phyloP scores from a whole-genome alignment of 2,329 filamentous ascomycete genomes.

The Calonectria leucothoes region DNA sequence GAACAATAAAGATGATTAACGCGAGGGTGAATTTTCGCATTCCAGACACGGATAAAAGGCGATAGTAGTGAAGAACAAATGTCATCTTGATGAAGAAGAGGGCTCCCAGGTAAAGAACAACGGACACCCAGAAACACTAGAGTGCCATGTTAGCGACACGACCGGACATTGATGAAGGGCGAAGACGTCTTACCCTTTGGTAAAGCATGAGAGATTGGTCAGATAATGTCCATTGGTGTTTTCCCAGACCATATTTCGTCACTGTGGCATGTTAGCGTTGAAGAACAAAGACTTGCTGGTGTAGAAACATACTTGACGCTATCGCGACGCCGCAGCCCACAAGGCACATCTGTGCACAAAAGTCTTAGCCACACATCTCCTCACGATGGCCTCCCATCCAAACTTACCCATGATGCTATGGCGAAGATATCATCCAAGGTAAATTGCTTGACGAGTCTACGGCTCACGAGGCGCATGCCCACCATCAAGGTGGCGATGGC shows the following conservation, averaged over 20 bases:
- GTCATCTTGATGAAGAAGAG: slow-evolving; percentile 26
- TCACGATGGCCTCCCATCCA: neutral
- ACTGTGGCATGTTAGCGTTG: slow-evolving; percentile 20
- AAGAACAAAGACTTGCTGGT: accelerated
- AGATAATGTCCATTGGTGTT: slow-evolving; percentile 12
- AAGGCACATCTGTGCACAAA: slow-evolving; percentile 18
- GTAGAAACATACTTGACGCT: slow-evolving; percentile 17
- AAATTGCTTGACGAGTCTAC: neutral
- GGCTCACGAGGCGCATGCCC: slow-evolving; percentile 24
- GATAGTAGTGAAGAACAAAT: slow-evolving; percentile 32
- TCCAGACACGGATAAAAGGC: slow-evolving; percentile 21
- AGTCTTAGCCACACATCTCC: neutral
- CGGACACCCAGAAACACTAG: slow-evolving; percentile 26
- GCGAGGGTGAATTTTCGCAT: slow-evolving; percentile 16
- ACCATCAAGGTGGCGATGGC: slow-evolving; percentile 13
- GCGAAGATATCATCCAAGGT: slow-evolving; percentile 29
- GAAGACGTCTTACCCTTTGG: slow-evolving; percentile 7
- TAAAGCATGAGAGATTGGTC: neutral
- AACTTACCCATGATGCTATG: slow-evolving; percentile 15
- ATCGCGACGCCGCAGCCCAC: slow-evolving; percentile 20
- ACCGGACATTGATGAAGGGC: accelerated
- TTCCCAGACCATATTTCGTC: slow-evolving; percentile 28
- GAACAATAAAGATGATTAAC: neutral
- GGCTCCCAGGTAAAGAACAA: slow-evolving; percentile 19
- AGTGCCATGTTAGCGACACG: neutral